phyloP scores from a whole-genome alignment of 106 monocot genomes.

The Alisma plantagoaquatica region DNA sequence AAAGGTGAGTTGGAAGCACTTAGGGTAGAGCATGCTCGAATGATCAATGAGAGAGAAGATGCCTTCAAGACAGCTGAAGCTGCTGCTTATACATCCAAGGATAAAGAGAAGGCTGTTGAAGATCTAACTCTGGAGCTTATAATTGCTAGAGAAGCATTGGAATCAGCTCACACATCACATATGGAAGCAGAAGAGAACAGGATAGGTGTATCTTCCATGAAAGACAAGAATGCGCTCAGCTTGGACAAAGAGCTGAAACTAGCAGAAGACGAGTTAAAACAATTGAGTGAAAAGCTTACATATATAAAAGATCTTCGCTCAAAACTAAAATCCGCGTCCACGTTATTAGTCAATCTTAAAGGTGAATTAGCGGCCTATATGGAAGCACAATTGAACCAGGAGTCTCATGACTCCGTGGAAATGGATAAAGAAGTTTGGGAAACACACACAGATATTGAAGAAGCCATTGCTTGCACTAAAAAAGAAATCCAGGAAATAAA shows the following conservation, averaged over 20 bases:
- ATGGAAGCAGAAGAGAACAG: conserved; percentile 43
- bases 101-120: conserved; percentile 29
- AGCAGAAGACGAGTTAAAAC: conserved; percentile 25
- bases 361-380: conserved; percentile 23
- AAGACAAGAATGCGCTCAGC: conserved; percentile 18
- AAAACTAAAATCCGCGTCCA: conserved; percentile 26
- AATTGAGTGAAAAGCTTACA: conserved; percentile 17
- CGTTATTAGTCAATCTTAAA: conserved; percentile 26
- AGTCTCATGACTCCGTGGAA: too few relatives aligned
- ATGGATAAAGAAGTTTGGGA: conserved; percentile 3
- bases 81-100: conserved; percentile 21
- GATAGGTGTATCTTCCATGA: conserved; percentile 16
- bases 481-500: conserved; percentile 39
- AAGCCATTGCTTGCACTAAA: conserved; percentile 6
- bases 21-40: conserved; percentile 11
- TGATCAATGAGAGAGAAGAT: conserved; percentile 22
- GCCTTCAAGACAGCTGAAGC: conserved; percentile 30
- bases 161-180: conserved; percentile 27
- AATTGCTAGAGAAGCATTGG: conserved; percentile 26
- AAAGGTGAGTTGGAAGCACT: conserved; percentile 23
- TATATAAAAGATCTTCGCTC: conserved; percentile 23
- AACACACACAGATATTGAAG: conserved; percentile 6
- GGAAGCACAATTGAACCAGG: conserved; percentile 21
- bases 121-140: conserved; percentile 36
- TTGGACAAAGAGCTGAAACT: conserved; percentile 26